These are phyloP conservation scores for Vitis riparia DNA, from an alignment of 164 flowering plant species.

Conservation along the genomic window DNA sequence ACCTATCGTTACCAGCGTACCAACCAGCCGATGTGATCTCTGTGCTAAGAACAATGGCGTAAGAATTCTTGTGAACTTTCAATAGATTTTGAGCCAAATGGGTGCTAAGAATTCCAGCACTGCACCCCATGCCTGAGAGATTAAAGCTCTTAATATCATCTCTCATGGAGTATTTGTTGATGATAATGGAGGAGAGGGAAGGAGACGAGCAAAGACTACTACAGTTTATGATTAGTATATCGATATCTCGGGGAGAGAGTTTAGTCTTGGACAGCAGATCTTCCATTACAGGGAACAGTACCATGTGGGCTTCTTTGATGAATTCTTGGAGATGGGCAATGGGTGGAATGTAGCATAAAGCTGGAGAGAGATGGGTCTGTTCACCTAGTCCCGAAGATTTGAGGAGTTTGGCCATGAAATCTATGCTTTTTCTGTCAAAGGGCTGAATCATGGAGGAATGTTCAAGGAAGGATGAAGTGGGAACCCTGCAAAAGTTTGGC, in stretches of 20 bases:
- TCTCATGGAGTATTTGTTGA: conserved; percentile 57
- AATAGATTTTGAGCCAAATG: conserved; percentile 50
- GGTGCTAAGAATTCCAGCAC: conserved; percentile 55
- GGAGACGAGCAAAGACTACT: conserved; percentile 71
- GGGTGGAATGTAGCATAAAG: conserved; percentile 62
- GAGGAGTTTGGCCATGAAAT: conserved; percentile 61
- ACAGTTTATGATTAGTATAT: conserved; percentile 64
- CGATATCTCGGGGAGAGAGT: conserved; percentile 44
- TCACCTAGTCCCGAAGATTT: conserved; percentile 56
- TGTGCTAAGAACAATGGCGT: conserved; percentile 63
- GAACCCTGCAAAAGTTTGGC: conserved; percentile 49
- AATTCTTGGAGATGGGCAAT: conserved; percentile 39
- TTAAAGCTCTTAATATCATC: conserved; percentile 57
- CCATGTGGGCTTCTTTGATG: conserved; percentile 54
- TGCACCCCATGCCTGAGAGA: conserved; percentile 84
- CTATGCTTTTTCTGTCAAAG: conserved; percentile 41
- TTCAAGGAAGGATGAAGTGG: conserved; percentile 49
- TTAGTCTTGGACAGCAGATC: conserved; percentile 56
- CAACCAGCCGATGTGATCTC: conserved; percentile 71
- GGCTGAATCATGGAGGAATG: conserved; percentile 29
- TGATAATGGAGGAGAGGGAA: conserved; percentile 57
- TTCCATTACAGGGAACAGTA: conserved; percentile 61
- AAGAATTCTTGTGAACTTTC: conserved; percentile 28
- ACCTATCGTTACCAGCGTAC: conserved; percentile 61
- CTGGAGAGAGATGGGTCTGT: conserved; percentile 61